Base-by-base conservation (phyloP, 176 grass and related monocot species). In the Oryza nivara region DNA sequence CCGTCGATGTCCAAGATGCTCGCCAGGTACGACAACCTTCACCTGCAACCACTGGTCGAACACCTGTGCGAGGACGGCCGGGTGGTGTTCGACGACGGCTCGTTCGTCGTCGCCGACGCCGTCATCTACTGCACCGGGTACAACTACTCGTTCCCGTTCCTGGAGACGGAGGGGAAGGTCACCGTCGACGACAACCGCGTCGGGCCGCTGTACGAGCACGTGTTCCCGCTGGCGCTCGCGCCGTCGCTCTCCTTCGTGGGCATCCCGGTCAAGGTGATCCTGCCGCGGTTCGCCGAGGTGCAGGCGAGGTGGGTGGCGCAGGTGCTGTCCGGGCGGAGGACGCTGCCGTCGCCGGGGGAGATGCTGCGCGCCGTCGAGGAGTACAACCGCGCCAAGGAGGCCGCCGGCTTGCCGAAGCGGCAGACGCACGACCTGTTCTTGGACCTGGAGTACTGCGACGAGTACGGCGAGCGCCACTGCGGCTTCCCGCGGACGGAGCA, bases 231-330 rank as follows among this genome's bases (percentile, higher is more conserved):
- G 30, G 45, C 65, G 6, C 81, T 87, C 7, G 75, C 82, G 20
- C 82, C 79, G 54, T 51, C 47, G 30, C 84, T 80, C 1, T 83
- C 75, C 6, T 83, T 86, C 77, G 69, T 84, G 0, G 75, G 84
- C 38, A 11, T 91, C 7, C 75, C 48, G 0, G 69, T 0, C 1
- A 35, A 30, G 70, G 63, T 79, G 0, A 1, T 75, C 4, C 41
- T 26, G 19, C 87, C 84, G 3, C 30, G 8, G 4, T 86, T 80
- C 83, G 80, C 17, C 52, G 75, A 86, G 67, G 36, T 13, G 30
- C 88, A 90, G 69, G 83, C 66, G 48, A 73, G 75, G 23, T 91
- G 89, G 89, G 85, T 91, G 71, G 84, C 89, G 20, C 80, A 80
- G 72, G 68, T 71, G 25, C 80, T 90, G 9, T 90, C 84, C 0